Evolutionary conservation across 2,329 filamentous ascomycete genomes (phyloP).

Genomic region (Colletotrichum sp.): DNA sequence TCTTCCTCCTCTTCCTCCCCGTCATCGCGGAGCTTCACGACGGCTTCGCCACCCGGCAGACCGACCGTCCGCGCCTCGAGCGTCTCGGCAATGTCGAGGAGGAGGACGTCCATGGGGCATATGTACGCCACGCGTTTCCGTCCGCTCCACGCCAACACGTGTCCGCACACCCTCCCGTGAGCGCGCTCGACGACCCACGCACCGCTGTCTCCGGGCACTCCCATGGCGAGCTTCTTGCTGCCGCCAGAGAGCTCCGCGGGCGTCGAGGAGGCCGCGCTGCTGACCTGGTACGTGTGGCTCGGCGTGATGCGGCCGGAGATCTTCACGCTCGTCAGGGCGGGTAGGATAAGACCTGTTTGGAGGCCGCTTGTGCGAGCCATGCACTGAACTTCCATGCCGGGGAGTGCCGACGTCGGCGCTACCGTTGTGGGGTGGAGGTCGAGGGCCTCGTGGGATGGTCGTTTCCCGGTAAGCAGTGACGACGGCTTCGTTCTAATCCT

Average conservation of each 20-base stretch:
- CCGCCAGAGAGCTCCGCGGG: constrained; percentile 6
- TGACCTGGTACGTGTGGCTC: constrained; percentile 71
- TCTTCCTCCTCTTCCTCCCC: constrained; percentile 15
- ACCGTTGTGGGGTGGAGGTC: constrained; percentile 62
- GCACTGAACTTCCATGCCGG: constrained; percentile 83
- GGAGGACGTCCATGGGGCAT: constrained; percentile 89
- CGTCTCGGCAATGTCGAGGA: constrained; percentile 84
- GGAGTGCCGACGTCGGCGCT: constrained; percentile 65
- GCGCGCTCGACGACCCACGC: constrained; percentile 89
- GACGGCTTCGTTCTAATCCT: constrained; percentile 10
- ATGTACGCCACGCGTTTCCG: constrained; percentile 87
- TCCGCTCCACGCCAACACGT: constrained; percentile 87
- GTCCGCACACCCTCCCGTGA: constrained; percentile 82
- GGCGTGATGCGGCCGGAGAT: constrained; percentile 84
- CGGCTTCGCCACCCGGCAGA: constrained; percentile 66
- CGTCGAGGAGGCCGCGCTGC: constrained; percentile 35
- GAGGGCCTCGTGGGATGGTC: constrained; percentile 29
- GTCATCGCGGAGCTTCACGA: constrained; percentile 35
- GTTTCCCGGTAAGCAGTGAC: constrained; percentile 2
- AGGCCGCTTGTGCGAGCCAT: constrained; percentile 87
- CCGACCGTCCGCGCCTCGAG: constrained; percentile 73
- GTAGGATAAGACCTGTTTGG: constrained; percentile 78
- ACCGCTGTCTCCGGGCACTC: constrained; percentile 86
- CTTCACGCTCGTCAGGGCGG: constrained; percentile 82
- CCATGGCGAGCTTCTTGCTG: constrained; percentile 46